Base-by-base conservation (phyloP, 257 asterid genomes). In the Solanum tarapatanum region DNA sequence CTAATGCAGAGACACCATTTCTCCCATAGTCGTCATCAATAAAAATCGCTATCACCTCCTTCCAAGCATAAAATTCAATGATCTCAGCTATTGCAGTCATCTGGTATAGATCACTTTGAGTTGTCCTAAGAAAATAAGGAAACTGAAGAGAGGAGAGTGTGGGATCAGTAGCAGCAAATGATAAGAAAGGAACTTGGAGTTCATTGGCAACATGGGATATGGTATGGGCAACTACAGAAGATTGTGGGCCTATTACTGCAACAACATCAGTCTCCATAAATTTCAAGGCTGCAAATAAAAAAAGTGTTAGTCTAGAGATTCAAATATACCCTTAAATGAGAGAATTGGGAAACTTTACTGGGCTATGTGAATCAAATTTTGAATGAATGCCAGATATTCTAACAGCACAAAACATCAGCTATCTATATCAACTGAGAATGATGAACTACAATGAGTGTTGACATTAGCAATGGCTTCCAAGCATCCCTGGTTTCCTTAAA, bases 231-330 rank as follows among this genome's bases (percentile, higher is more conserved):
- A 92, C 92, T 3, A 91, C 94, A 19, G 94, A 92, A 58, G 94
- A 92, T 86, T 91, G 93, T 32, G 94, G 94, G 33, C 94, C 94
- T 76, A 92, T 90, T 76, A 92, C 60, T 33, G 94, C 94, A 87
- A 92, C 32, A 19, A 85, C 73, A 58, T 92, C 94, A 11, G 89
- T 90, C 90, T 92, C 91, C 94, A 91, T 89, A 68, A 92, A 90
- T 87, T 87, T 89, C 88, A 92, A 86, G 36, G 91, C 94, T 92
- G 91, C 86, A 89, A 87, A 80, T 64, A 84, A 84, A 35, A 35
- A 21, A 39, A 60, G 69, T 80, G 37, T 80, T 80, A 19, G 83
- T 76, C 24, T 26, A 58, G 66, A 84, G 11, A 45, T 48, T 48
- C 85, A 80, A 48, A 28, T 80, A 3, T 48, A 28, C 41, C 41